Base-by-base conservation (phyloP, 441 rosid species). In the Adansonia rubrostipa region DNA sequence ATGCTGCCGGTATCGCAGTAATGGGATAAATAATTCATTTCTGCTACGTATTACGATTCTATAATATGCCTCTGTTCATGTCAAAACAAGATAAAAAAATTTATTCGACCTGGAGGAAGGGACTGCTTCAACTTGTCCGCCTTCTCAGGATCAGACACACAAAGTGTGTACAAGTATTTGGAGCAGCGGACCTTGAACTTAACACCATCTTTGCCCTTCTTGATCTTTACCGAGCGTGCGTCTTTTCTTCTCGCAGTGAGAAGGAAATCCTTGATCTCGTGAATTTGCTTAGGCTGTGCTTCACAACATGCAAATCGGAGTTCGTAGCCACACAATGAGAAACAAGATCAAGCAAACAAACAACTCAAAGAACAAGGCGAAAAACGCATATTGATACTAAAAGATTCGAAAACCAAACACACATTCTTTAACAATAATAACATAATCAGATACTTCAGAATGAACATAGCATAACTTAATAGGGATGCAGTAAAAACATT, bases 111-210 rank as follows among this genome's bases (percentile, higher is more conserved):
- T 86, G 97, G 96, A 73, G 97, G 96, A 75, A 90, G 94, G 85
- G 94, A 91, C 74, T 93, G 96, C 89, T 89, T 93, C 86, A 91
- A 89, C 87, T 93, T 93, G 76, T 91, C 91, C 0, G 97, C 97
- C 83, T 93, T 91, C 85, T 90, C 96, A 0, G 90, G 71, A 75
- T 91, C 96, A 0, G 87, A 88, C 54, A 91, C 95, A 40, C 93
- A 91, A 0, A 92, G 90, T 0, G 93, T 91, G 93, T 91, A 90
- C 44, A 93, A 92, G 77, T 91, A 91, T 82, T 83, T 90, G 51
- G 97, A 93, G 83, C 96, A 93, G 13, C 97, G 91, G 75, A 93
- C 96, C 92, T 91, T 93, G 81, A 93, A 93, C 88, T 91, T 93
- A 40, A 93, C 92, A 57, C 85, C 87, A 79, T 88, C 89, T 58